Conservation (phyloP, 352 stramenopile species). For the Phytophthora capsici region DNA sequence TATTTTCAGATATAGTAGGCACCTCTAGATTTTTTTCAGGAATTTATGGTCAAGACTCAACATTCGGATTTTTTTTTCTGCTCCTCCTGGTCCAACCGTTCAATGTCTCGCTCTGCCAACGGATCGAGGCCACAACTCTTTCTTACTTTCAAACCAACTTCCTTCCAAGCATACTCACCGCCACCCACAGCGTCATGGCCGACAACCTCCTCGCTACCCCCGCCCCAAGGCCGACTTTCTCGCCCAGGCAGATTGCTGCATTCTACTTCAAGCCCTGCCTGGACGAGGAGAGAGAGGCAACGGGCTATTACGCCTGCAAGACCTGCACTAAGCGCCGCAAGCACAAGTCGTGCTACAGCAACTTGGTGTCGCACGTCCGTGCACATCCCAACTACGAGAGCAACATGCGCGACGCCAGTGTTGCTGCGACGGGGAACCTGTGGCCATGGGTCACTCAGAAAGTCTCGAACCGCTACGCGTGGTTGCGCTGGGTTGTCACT, state of each 20-base stretch:
- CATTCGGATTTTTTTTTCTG: slow-evolving; percentile 4
- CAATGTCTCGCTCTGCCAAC: not conserved
- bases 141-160: slow-evolving; percentile 11
- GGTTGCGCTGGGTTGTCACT: slow-evolving; percentile 10
- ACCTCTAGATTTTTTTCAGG: not conserved
- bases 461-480: slow-evolving; percentile 11
- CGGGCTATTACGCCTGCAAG: slow-evolving; percentile 7
- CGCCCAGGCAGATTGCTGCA: not conserved
- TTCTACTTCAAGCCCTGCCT: slow-evolving; percentile 16
- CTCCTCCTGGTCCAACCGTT: slow-evolving; percentile 1
- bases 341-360: slow-evolving; percentile 11
- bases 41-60: slow-evolving; percentile 7
- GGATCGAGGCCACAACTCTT: not conserved
- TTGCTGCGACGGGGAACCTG: not conserved
- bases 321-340: slow-evolving; percentile 6
- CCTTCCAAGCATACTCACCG: not conserved
- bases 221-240: not conserved
- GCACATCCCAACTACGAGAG: slow-evolving; percentile 8
- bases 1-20: slow-evolving; percentile 14
- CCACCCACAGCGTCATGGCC: not conserved
- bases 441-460: slow-evolving; percentile 13
- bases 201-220: slow-evolving; percentile 11
- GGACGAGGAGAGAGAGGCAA: slow-evolving; percentile 1
- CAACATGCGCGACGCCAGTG: slow-evolving; percentile 9
- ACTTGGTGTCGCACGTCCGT: slow-evolving; percentile 13